These are phyloP conservation scores for Lepidium africanum DNA, from an alignment of 345 rosid species.

Conservation along the genomic window DNA sequence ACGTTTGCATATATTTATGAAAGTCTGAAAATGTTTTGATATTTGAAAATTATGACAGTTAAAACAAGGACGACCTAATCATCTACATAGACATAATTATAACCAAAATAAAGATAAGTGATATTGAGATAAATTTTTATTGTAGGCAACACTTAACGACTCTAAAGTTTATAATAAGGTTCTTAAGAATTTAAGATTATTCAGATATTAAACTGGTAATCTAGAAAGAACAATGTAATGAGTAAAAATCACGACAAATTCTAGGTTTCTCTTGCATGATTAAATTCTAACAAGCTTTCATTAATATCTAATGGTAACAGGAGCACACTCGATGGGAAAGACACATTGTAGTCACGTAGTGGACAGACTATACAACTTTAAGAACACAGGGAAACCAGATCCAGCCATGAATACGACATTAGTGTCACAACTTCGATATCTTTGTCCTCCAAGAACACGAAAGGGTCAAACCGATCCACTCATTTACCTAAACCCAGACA, in stretches of 20 bases:
- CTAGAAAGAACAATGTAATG: neutral
- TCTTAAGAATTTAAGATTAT: neutral
- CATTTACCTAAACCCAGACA: slow-evolving; percentile 48
- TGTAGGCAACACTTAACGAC: neutral
- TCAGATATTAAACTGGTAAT: neutral
- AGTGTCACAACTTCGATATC: slow-evolving; percentile 31
- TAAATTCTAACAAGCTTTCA: neutral
- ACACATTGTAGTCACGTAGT: slow-evolving; percentile 42
- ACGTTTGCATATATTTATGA: neutral
- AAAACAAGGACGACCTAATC: neutral
- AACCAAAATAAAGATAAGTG: neutral
- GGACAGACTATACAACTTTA: slow-evolving; percentile 56
- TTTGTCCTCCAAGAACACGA: slow-evolving; percentile 41
- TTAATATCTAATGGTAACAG: slow-evolving; percentile 20
- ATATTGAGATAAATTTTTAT: neutral
- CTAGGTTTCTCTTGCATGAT: neutral
- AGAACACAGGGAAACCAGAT: slow-evolving; percentile 46
- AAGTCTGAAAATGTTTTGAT: neutral
- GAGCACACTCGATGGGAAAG: slow-evolving; percentile 60
- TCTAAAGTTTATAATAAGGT: neutral
- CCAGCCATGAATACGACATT: slow-evolving; percentile 39
- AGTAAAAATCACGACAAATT: neutral
- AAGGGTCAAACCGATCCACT: slow-evolving; percentile 50
- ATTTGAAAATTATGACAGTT: neutral
- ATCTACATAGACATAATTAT: too few relatives aligned